Conservation (phyloP, 2,329 filamentous ascomycete species). For the Cadophora gregata region DNA sequence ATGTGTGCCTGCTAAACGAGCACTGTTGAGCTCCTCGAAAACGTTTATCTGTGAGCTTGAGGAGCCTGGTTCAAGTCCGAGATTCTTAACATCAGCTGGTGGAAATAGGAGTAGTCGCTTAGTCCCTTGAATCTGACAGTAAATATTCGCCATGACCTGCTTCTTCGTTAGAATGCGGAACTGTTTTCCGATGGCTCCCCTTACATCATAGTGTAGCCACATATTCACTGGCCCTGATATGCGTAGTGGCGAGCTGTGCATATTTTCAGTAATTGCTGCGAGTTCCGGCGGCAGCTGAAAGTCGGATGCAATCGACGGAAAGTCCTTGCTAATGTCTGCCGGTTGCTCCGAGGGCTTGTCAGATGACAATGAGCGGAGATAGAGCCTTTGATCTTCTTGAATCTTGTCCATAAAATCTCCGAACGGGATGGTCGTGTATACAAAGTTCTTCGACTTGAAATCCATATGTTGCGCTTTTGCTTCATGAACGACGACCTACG, state of each 20-base stretch:
- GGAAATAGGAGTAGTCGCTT: constrained; percentile 81
- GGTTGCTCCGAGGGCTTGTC: constrained; percentile 71
- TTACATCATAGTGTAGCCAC: constrained; percentile 89
- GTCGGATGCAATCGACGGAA: constrained; percentile 70
- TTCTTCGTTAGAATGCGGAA: constrained; percentile 28
- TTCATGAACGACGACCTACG: constrained; percentile 77
- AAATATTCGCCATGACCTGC: constrained; percentile 84
- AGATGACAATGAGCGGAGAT: constrained; percentile 78
- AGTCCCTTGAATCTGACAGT: constrained; percentile 77
- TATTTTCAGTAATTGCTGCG: constrained; percentile 60
- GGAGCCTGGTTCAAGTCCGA: constrained; percentile 76
- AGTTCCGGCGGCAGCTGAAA: constrained; percentile 72
- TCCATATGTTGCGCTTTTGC: constrained; percentile 72
- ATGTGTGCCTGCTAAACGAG: constrained; percentile 55
- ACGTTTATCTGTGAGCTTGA: constrained; percentile 82
- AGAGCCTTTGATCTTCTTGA: constrained; percentile 65
- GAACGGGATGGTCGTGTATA: constrained; percentile 73
- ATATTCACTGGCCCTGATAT: constrained; percentile 82
- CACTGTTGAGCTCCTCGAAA: constrained; percentile 57
- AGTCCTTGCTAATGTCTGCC: constrained; percentile 74
- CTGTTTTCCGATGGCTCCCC: constrained; percentile 32
- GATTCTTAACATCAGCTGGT: constrained; percentile 71
- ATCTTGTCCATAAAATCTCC: constrained; percentile 68
- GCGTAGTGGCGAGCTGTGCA: constrained; percentile 79
- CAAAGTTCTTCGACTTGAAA: constrained; percentile 84